Evolutionary conservation across 176 grass and related monocot genomes (phyloP).

Genomic region (Lolium multiflorum): DNA sequence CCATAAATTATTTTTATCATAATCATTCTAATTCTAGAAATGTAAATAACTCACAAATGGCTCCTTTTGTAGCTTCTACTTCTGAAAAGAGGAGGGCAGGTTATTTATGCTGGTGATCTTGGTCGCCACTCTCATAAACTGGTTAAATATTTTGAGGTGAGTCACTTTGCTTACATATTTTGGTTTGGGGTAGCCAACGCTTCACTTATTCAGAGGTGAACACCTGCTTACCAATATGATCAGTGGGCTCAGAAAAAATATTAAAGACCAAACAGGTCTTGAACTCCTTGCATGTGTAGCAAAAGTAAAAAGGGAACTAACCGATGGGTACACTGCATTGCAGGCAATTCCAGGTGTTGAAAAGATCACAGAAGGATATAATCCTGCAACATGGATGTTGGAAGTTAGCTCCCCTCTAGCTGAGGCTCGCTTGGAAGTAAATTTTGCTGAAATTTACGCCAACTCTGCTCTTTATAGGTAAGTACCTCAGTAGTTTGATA

Average conservation of each 20-base stretch:
- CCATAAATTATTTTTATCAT: not conserved
- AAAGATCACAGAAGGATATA: constrained; percentile 74
- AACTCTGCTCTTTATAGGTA: constrained; percentile 72
- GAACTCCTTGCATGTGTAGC: not conserved
- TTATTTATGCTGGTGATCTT: constrained; percentile 85
- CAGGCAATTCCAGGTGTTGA: constrained; percentile 78
- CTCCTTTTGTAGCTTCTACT: constrained; percentile 73
- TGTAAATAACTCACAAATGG: not conserved
- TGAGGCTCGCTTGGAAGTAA: constrained; percentile 61
- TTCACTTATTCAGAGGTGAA: constrained; percentile 13
- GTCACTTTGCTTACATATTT: constrained; percentile 22
- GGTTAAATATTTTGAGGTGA: constrained; percentile 87
- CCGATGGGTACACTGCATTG: constrained; percentile 47
- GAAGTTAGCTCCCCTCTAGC: constrained; percentile 68
- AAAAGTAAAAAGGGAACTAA: not conserved
- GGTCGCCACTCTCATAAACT: constrained; percentile 73
- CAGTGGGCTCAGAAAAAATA: constrained; percentile 4
- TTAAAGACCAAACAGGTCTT: not conserved
- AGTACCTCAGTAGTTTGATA: not conserved
- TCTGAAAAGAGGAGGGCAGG: constrained; percentile 82
- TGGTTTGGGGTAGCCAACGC: not conserved
- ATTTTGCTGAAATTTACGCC: constrained; percentile 85
- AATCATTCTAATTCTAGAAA: not conserved
- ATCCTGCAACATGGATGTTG: constrained; percentile 93
- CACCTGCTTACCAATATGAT: not conserved